Percentiles rank a stretch among this genome's conserved stretches.
phyloP scores from a whole-genome alignment of 1,139 yeast genomes.

The Lodderomyces jiufengensis region DNA sequence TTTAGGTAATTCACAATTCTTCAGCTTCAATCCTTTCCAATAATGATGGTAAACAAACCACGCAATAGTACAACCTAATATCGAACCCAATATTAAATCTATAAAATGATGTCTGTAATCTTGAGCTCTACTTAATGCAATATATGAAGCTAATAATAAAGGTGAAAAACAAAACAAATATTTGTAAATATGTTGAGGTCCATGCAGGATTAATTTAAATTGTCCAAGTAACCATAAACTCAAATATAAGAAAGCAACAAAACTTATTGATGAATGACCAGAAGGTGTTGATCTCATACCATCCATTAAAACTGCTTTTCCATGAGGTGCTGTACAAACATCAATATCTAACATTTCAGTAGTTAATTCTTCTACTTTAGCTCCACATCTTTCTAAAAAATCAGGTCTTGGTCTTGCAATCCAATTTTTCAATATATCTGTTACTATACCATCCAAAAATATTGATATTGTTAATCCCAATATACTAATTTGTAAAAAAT shows the following conservation, averaged over 20 bases:
- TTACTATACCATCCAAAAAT: constrained; percentile 35
- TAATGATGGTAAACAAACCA: constrained; percentile 38
- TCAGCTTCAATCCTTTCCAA: constrained; percentile 24
- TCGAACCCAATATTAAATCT: constrained; percentile 59
- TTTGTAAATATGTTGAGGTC: constrained; percentile 15
- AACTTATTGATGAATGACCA: constrained; percentile 73
- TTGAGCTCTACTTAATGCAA: constrained; percentile 61
- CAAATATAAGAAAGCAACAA: constrained; percentile 61
- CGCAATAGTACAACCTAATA: constrained; percentile 28
- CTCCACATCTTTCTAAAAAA: constrained; percentile 66
- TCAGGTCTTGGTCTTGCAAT: constrained; percentile 84
- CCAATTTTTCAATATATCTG: constrained; percentile 68
- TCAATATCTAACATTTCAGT: constrained; percentile 35
- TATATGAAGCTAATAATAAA: constrained; percentile 38
- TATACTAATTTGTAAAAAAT: constrained; percentile 22
- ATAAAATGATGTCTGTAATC: constrained; percentile 77
- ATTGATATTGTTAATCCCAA: constrained; percentile 25
- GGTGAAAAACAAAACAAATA: constrained; percentile 19
- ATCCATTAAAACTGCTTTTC: constrained; percentile 53
- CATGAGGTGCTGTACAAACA: constrained; percentile 40
- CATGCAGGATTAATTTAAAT: constrained; percentile 18
- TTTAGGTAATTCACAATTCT: constrained; percentile 14
- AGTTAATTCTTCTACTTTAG: constrained; percentile 27
- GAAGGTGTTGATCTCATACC: constrained; percentile 82
- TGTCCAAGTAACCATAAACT: constrained; percentile 65